A percentile compares a stretch with the other conserved stretches of the same genome.
These are phyloP conservation scores for Phytophthora vignae DNA, from an alignment of 352 stramenopile genomes.

Conservation along the genomic window DNA sequence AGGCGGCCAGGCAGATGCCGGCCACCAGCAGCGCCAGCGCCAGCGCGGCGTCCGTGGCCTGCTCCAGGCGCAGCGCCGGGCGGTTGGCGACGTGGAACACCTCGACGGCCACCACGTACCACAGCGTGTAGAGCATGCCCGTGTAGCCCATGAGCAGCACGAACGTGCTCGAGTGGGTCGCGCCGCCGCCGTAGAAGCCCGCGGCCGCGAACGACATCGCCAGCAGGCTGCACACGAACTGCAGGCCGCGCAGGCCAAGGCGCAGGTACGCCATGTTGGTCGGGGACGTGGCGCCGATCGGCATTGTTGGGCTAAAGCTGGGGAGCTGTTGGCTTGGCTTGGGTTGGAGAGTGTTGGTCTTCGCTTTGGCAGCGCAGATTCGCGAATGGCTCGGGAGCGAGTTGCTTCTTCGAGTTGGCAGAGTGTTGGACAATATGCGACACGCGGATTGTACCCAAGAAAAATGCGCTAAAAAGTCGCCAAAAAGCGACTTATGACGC, in stretches of 20 bases:
- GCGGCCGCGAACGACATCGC: conserved; percentile 55
- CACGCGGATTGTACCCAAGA: conserved; percentile 32
- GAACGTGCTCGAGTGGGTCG: conserved; percentile 51
- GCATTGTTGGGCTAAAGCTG: not conserved
- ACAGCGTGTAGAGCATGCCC: conserved; percentile 67
- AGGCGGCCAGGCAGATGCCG: conserved; percentile 60
- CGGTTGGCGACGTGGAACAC: conserved; percentile 48
- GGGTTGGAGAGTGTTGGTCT: not conserved
- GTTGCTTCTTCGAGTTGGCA: conserved; percentile 3
- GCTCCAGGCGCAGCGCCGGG: conserved; percentile 31
- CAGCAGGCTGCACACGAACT: conserved; percentile 70
- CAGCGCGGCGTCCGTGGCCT: conserved; percentile 48
- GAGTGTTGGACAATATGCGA: conserved; percentile 17
- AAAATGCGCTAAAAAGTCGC: conserved; percentile 8
- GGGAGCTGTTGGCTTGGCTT: not conserved
- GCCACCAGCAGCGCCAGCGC: conserved; percentile 56
- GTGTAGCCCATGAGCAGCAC: conserved; percentile 70
- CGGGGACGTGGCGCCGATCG: conserved; percentile 28
- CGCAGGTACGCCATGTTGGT: conserved; percentile 46
- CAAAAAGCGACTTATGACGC: conserved; percentile 34
- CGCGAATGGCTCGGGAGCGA: conserved; percentile 15
- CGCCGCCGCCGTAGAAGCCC: conserved; percentile 32
- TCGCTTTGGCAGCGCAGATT: conserved; percentile 17
- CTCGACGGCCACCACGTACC: conserved; percentile 57
- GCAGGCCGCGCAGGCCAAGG: conserved; percentile 45